phyloP scores from a whole-genome alignment of 2,329 filamentous ascomycete species.

The Trichoderma endophyticum region DNA sequence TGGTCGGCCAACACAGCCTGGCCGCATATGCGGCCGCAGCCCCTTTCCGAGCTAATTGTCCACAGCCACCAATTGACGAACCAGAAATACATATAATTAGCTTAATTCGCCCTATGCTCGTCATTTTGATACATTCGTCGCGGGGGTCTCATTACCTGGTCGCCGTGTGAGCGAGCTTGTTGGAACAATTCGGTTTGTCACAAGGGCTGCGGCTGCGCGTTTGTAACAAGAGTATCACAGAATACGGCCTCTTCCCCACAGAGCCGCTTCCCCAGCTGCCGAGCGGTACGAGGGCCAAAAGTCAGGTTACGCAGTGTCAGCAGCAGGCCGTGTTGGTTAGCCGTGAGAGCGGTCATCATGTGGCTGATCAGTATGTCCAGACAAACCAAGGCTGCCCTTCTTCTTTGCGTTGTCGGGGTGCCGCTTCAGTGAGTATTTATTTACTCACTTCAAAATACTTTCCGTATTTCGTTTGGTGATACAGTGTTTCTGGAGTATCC shows the following conservation, averaged over 20 bases:
- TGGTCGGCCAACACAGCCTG: constrained; percentile 22
- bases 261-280: neutral
- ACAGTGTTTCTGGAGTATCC: neutral
- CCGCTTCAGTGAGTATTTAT: neutral
- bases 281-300: neutral
- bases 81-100: neutral
- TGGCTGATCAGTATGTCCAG: neutral
- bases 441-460: neutral
- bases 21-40: constrained; percentile 29
- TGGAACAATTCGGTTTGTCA: neutral
- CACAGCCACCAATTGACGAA: constrained; percentile 17
- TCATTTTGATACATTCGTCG: neutral
- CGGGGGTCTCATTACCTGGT: neutral
- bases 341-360: neutral
- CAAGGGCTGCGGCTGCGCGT: neutral
- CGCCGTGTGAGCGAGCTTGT: neutral
- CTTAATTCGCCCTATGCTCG: neutral
- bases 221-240: neutral
- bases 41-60: constrained; percentile 1
- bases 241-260: neutral
- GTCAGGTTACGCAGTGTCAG: constrained; percentile 20
- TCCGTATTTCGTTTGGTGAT: neutral
- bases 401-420: neutral
- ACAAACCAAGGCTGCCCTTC: neutral
- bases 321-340: constrained; percentile 20